Percentiles rank a stretch among this genome's conserved stretches.
phyloP scores from a whole-genome alignment of 1,284 basidiomycete species.

The Ustilago esculenta region DNA sequence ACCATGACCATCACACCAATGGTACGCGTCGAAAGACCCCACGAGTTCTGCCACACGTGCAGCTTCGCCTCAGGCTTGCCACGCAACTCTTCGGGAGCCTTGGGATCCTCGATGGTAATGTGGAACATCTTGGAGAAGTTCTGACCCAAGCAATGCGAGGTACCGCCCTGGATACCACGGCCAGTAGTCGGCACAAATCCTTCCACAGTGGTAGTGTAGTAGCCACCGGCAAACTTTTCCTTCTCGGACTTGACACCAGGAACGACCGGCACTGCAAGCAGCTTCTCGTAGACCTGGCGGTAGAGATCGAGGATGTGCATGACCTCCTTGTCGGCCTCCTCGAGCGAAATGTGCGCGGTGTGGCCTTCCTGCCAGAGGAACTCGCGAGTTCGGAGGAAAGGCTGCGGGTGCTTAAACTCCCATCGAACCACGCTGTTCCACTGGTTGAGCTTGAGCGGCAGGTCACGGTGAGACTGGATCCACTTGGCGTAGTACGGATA shows the following conservation, averaged over 20 bases:
- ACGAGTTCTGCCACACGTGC: slow-evolving; percentile 98
- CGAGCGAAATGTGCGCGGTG: slow-evolving; percentile 88
- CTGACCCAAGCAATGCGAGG: slow-evolving; percentile 96
- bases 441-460: slow-evolving; percentile 96
- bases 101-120: slow-evolving; percentile 87
- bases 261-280: slow-evolving; percentile 96
- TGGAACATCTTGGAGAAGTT: slow-evolving; percentile 99
- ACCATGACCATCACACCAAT: slow-evolving; percentile 99
- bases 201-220: slow-evolving; percentile 98
- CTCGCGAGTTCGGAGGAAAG: slow-evolving; percentile 98
- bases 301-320: slow-evolving; percentile 94
- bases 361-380: slow-evolving; percentile 99
- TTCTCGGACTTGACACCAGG: slow-evolving; percentile 98
- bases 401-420: slow-evolving; percentile 99
- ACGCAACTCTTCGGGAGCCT: slow-evolving; percentile 58
- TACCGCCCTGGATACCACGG: slow-evolving; percentile 96
- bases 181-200: slow-evolving; percentile 97
- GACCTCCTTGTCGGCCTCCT: slow-evolving; percentile 91
- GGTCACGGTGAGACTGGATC: slow-evolving; percentile 97
- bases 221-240: slow-evolving; percentile 97
- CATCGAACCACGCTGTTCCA: slow-evolving; percentile 99
- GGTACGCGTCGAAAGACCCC: slow-evolving; percentile 94
- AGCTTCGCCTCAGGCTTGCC: slow-evolving; percentile 70
- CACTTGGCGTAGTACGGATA: slow-evolving; percentile 97
- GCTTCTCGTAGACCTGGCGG: slow-evolving; percentile 93